Base-by-base conservation (phyloP, 768 basidiomycete species). In the Lactarius hengduanensis region DNA sequence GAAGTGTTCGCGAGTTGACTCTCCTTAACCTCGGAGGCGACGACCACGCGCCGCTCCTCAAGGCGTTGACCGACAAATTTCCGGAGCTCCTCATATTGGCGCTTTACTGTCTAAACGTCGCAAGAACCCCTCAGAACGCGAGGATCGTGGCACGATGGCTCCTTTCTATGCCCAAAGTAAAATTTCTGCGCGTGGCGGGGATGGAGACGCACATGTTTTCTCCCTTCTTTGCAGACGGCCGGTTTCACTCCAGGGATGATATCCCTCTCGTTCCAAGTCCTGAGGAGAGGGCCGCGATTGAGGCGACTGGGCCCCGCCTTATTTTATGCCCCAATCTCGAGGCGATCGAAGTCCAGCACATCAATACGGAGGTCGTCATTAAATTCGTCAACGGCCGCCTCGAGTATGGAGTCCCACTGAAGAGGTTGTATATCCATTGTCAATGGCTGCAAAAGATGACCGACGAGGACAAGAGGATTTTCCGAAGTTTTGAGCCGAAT, bases 81-180 rank as follows among this genome's bases (percentile, higher is more conserved):
- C 82, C 79, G n/a, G 74, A 82, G 65, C 77, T 90, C 65, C 79
- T 78, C 70, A 72, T 88, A 16, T 74, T 90, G 62, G 83, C 86
- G 18, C 67, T 87, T 57, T 84, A 83, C 71, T 74, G 77, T 22
- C 61, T 85, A 58, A 77, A 84, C 34, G 66, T 82, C 45, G 66
- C 73, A 47, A 67, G 71, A 59, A 73, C 71, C 10, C 59, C 64
- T 60, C 28, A 53, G 32, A 78, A 76, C 26, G 69, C 65, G 57
- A 60, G 70, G 55, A 62, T 74, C 47, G 72, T 87, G 69, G 75
- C 84, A 53, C 78, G 76, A 45, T 87, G 84, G 81, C 74, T 90
- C 36, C 75, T 81, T 57, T 82, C 86, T 26, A 84, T 89, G 81
- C 87, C 87, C 11, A 73, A 78, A 32, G 71, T 90, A 53, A 64